Conservation (phyloP, 2,329 filamentous ascomycete species). For the Fusarium gaditjirri region DNA sequence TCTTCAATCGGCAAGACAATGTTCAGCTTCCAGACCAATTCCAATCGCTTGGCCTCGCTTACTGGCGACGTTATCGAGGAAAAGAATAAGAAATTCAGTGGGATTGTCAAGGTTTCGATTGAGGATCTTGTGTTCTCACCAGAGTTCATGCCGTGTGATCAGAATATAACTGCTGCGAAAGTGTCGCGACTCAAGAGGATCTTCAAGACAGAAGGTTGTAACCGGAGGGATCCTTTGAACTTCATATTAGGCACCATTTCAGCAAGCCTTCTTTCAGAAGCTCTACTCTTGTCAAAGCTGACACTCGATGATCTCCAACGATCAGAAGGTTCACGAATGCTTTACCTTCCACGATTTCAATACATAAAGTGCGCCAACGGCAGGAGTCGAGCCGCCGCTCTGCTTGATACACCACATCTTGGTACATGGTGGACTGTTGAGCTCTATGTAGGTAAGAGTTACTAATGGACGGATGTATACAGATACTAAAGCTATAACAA, state of each 20-base stretch:
- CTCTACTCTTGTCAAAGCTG: neutral
- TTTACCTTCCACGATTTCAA: neutral
- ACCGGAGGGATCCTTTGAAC: neutral
- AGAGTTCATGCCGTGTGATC: conserved; percentile 1
- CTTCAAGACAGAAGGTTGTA: conserved; percentile 4
- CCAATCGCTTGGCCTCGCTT: neutral
- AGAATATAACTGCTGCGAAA: neutral
- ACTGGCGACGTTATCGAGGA: neutral
- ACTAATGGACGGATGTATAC: neutral
- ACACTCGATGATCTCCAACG: neutral
- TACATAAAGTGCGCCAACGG: conserved; percentile 1
- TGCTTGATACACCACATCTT: neutral
- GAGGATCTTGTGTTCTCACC: neutral
- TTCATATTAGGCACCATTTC: conserved; percentile 2
- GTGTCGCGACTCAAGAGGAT: conserved; percentile 8
- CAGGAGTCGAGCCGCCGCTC: neutral
- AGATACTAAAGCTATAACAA: neutral
- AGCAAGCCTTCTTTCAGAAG: neutral
- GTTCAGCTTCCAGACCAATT: neutral
- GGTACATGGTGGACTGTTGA: conserved; percentile 8
- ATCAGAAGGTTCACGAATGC: neutral
- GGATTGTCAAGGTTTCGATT: neutral
- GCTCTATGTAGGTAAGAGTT: conserved; percentile 1
- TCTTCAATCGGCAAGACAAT: neutral
- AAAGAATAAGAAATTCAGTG: neutral